Base-by-base conservation (phyloP, 2,329 filamentous ascomycete species). In the Mollisiaceae sp. region DNA sequence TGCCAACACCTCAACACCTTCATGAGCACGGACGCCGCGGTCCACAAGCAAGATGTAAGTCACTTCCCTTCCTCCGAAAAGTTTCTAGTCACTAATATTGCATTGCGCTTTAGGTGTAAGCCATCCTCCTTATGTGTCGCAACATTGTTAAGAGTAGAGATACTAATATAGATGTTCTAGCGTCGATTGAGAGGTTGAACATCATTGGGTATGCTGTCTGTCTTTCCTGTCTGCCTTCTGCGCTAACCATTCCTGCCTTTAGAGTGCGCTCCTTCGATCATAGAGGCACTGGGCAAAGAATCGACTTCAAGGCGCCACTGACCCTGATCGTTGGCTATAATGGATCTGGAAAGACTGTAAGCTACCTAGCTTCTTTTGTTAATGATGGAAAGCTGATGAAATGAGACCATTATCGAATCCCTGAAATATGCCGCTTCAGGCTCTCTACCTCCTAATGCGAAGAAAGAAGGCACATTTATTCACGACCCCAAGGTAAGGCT, bases 371-470 rank as follows among this genome's bases (percentile, higher is more conserved):
- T 12, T 2, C 1, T 22, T 11, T 6, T 12, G 50, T 35, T 32
- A 39, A 43, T 70, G 65, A 75, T 60, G 62, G 18, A 59, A 24
- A 32, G 27, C 38, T 64, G 18, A 69, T 57, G 12, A 39, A 41
- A 41, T n/a, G 63, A 86, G 82, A 98, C 95, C 65, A 97, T 99
- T 76, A 99, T 99, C 79, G 95, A 99, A 79, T 97, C 93, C 77
- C 90, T 99, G 75, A 97, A 97, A 77, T 99, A 97, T 88, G 94
- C 92, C 60, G 97, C 96, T 20, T 97, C 94, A 8, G 96, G 95
- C 64, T 91, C 96, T 74, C 86, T 97, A 57, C 95, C 95, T 1
- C 93, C 95, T 38, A 97, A 97, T 82, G 94, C 90, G 76, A 88
- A 85, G 81, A 91, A 89, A 72, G 91, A 91, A 35, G 94, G 93